These are phyloP conservation scores for Urochloa ruziziensis DNA, from an alignment of 176 grass and related monocot genomes.

Conservation along the genomic window DNA sequence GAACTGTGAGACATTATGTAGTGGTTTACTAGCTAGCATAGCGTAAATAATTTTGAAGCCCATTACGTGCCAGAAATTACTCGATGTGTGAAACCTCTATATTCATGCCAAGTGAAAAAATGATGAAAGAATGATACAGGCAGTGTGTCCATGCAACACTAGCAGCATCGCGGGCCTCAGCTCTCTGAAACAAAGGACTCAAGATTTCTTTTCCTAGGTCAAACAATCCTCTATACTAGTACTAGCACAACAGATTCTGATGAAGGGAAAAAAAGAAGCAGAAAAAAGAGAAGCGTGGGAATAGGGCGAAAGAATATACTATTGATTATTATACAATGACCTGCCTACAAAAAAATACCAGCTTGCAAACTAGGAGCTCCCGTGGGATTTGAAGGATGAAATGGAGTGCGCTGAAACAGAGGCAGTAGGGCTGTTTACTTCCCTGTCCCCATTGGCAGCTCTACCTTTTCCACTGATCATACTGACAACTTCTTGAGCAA, in stretches of 20 bases:
- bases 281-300: neutral
- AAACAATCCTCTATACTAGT: slow-evolving; percentile 37
- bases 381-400: slow-evolving; percentile 72
- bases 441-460: slow-evolving; percentile 74
- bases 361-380: slow-evolving; percentile 52
- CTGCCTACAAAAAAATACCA: slow-evolving; percentile 49
- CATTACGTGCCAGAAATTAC: neutral
- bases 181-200: slow-evolving; percentile 22
- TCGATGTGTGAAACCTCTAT: neutral
- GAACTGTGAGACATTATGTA: no score
- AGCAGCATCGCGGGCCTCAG: neutral
- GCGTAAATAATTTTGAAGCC: neutral
- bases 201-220: slow-evolving; percentile 29
- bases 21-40: neutral
- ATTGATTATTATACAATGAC: slow-evolving; percentile 54
- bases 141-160: neutral
- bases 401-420: slow-evolving; percentile 88
- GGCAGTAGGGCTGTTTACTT: slow-evolving; percentile 77
- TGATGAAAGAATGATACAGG: slow-evolving; percentile 31
- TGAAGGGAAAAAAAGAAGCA: slow-evolving; percentile 1
- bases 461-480: slow-evolving; percentile 72
- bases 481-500: slow-evolving; percentile 61
- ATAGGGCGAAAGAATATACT: slow-evolving; percentile 27
- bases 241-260: slow-evolving; percentile 35
- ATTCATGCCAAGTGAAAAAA: neutral